These are phyloP conservation scores for Paramyrothecium roridum DNA, from an alignment of 2,329 filamentous ascomycete genomes.

Conservation along the genomic window DNA sequence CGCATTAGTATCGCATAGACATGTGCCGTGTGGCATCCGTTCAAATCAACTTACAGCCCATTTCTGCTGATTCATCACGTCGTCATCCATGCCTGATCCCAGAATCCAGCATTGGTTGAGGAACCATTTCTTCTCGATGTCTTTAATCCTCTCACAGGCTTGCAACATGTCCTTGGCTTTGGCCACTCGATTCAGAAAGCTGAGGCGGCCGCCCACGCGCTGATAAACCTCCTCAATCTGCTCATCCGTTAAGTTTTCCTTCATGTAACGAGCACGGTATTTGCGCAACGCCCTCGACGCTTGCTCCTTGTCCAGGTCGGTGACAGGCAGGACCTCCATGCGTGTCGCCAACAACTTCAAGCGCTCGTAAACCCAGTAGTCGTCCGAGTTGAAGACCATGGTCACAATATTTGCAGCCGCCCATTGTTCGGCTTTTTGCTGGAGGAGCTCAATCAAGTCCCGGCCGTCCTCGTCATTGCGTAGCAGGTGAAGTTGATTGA, in stretches of 20 bases:
- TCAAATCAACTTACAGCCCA: constrained; percentile 65
- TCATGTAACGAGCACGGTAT: constrained; percentile 78
- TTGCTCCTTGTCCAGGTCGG: constrained; percentile 74
- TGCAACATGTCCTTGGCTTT: constrained; percentile 76
- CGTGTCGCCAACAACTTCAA: constrained; percentile 88
- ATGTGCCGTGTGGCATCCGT: background rate
- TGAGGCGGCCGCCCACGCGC: constrained; percentile 81
- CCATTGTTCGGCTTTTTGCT: constrained; percentile 96
- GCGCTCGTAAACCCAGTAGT: constrained; percentile 97
- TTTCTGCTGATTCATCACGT: constrained; percentile 98
- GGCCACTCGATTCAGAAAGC: constrained; percentile 87
- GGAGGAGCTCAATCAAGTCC: constrained; percentile 88
- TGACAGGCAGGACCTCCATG: constrained; percentile 88
- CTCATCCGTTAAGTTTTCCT: constrained; percentile 51
- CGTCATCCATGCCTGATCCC: constrained; percentile 79
- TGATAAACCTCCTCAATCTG: constrained; percentile 78
- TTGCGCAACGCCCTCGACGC: constrained; percentile 74
- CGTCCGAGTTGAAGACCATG: constrained; percentile 91
- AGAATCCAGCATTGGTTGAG: constrained; percentile 74
- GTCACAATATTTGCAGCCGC: constrained; percentile 88
- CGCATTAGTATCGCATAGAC: background rate
- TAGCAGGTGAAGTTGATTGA: constrained; percentile 91
- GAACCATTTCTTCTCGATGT: constrained; percentile 73
- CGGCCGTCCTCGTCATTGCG: constrained; percentile 91
- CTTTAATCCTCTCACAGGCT: constrained; percentile 71